Conservation (phyloP, 768 basidiomycete genomes). For the Piloderma croceum region DNA sequence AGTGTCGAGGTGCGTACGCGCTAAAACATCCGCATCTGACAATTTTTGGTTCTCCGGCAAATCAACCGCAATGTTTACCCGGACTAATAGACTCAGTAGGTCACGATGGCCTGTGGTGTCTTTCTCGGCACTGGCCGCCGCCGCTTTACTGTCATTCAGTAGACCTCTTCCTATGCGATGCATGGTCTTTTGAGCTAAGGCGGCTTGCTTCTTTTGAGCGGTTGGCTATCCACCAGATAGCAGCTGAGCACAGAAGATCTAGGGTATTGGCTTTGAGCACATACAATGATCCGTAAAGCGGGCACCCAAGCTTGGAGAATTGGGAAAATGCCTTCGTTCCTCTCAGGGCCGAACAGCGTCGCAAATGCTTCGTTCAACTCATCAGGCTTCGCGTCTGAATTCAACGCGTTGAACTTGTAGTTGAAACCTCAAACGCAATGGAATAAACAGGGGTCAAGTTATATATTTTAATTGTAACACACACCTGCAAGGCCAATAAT, state of each 20-base stretch:
- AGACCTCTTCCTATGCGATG: conserved; percentile 45
- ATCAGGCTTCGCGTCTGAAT: conserved; percentile 17
- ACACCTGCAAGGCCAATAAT: conserved; percentile 38
- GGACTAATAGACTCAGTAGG: conserved; percentile 52
- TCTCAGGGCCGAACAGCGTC: conserved; percentile 20
- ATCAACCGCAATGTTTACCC: conserved; percentile 61
- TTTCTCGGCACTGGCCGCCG: conserved; percentile 15
- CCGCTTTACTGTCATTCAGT: conserved; percentile 43
- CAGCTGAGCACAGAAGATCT: background rate
- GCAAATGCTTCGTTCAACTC: conserved; percentile 30
- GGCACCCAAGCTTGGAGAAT: conserved; percentile 24
- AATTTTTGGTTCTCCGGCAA: conserved; percentile 48
- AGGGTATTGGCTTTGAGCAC: conserved; percentile 3
- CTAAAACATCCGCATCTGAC: conserved; percentile 57
- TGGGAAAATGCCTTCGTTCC: conserved; percentile 9
- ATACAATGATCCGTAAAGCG: conserved; percentile 23
- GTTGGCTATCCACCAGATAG: conserved; percentile 17
- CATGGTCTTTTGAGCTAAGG: conserved; percentile 37
- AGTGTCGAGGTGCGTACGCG: conserved; percentile 32
- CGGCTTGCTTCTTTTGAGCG: conserved; percentile 10
- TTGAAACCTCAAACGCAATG: conserved; percentile 32
- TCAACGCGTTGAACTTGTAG: conserved; percentile 30
- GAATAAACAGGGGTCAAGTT: background rate
- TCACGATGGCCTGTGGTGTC: conserved; percentile 5
- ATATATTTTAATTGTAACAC: background rate